Conservation (phyloP, 2,329 filamentous ascomycete genomes). For the Colletotrichum spaethianum region DNA sequence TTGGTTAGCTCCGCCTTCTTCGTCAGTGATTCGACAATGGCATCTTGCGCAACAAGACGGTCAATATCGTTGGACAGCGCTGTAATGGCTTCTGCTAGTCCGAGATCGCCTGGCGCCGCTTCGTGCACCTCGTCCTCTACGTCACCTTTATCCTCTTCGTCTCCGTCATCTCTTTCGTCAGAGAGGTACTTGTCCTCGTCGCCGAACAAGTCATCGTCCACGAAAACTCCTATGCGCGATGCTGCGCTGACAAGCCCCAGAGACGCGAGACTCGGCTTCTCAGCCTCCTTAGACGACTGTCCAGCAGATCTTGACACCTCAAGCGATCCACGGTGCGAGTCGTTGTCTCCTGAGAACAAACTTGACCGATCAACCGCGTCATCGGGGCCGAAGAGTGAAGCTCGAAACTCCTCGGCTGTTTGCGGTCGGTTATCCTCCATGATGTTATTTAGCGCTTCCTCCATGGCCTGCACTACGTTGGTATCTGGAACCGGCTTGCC, state of each 20-base stretch:
- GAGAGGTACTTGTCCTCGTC: slow-evolving; percentile 89
- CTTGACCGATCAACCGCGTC: slow-evolving; percentile 59
- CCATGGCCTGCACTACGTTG: slow-evolving; percentile 91
- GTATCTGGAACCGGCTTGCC: slow-evolving; percentile 76
- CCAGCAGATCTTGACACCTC: slow-evolving; percentile 60
- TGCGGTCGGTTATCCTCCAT: slow-evolving; percentile 80
- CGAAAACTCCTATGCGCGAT: slow-evolving; percentile 91
- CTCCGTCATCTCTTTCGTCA: slow-evolving; percentile 85
- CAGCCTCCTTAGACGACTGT: slow-evolving; percentile 59
- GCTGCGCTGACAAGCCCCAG: slow-evolving; percentile 90
- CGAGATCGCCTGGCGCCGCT: slow-evolving; percentile 94
- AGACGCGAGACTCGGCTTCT: slow-evolving; percentile 90
- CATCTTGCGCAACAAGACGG: slow-evolving; percentile 87
- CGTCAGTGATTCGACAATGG: slow-evolving; percentile 90
- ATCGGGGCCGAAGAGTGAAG: slow-evolving; percentile 76
- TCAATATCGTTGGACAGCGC: slow-evolving; percentile 92
- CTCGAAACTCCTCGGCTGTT: slow-evolving; percentile 74
- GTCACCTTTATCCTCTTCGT: slow-evolving; percentile 68
- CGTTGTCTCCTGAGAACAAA: slow-evolving; percentile 69
- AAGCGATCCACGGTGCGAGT: slow-evolving; percentile 73
- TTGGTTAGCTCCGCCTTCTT: slow-evolving; percentile 97
- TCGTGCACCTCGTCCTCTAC: slow-evolving; percentile 89
- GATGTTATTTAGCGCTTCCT: slow-evolving; percentile 91
- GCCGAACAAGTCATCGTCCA: slow-evolving; percentile 92
- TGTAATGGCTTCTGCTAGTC: slow-evolving; percentile 92